Percentiles rank a stretch among this genome's conserved stretches.
These are phyloP conservation scores for Malbranchea zuffiana DNA, from an alignment of 2,329 filamentous ascomycete species.

Conservation along the genomic window DNA sequence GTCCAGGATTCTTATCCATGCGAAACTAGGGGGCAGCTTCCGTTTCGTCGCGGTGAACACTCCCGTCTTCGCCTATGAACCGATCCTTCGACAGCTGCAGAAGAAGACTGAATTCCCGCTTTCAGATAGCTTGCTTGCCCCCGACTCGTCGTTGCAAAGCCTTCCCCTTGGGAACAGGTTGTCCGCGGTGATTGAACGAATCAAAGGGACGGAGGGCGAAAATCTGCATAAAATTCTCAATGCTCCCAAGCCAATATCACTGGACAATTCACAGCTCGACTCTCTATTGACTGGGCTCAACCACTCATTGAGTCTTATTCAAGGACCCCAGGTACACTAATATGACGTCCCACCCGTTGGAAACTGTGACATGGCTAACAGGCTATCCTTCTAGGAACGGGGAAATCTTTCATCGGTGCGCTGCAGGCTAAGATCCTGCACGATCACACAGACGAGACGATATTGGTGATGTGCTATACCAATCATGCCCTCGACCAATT, in stretches of 20 bases:
- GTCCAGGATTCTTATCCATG: no score
- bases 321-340: conserved; percentile 64
- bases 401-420: conserved; percentile 64
- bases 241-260: conserved; percentile 21
- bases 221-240: conserved; percentile 15
- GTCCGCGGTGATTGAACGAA: background rate
- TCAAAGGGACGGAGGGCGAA: background rate
- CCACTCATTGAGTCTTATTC: conserved; percentile 48
- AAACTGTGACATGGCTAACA: background rate
- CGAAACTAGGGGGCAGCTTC: no score
- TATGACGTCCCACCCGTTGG: no score
- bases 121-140: conserved; percentile 36
- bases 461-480: conserved; percentile 58
- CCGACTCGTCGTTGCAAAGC: background rate
- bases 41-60: conserved; percentile 51
- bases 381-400: conserved; percentile 49
- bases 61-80: conserved; percentile 56
- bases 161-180: background rate
- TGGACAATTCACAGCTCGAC: conserved; percentile 45
- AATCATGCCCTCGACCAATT: conserved; percentile 59
- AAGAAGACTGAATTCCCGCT: conserved; percentile 46
- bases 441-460: conserved; percentile 37
- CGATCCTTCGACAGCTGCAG: conserved; percentile 50
- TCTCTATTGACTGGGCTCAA: conserved; percentile 45
- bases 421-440: conserved; percentile 49